phyloP scores from a whole-genome alignment of 208 protist species.

The Leishmania tropica region DNA sequence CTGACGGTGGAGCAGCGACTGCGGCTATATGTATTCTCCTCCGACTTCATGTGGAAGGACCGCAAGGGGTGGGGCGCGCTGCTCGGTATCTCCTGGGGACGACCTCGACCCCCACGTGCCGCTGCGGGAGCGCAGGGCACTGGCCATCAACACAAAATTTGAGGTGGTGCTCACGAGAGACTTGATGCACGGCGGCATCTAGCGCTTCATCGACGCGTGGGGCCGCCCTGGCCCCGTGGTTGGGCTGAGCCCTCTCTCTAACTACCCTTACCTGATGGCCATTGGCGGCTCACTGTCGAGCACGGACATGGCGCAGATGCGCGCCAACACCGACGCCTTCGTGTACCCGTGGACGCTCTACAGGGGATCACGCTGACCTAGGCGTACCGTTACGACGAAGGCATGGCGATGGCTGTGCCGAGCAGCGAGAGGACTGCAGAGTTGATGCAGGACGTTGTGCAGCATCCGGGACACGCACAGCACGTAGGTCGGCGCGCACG shows the following conservation, averaged over 20 bases:
- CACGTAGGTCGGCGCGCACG: background rate
- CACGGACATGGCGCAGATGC: slow-evolving; percentile 51
- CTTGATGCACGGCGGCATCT: slow-evolving; percentile 9
- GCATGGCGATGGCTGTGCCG: slow-evolving; percentile 41
- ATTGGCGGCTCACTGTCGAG: slow-evolving; percentile 17
- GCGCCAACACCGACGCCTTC: slow-evolving; percentile 71
- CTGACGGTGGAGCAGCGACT: slow-evolving; percentile 6
- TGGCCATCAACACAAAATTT: slow-evolving; percentile 17
- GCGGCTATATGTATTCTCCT: slow-evolving; percentile 51
- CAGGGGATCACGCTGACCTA: slow-evolving; percentile 28
- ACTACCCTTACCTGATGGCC: slow-evolving; percentile 45
- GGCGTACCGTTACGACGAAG: slow-evolving; percentile 21
- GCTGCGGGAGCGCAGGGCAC: slow-evolving; percentile 13
- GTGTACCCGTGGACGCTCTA: slow-evolving; percentile 71
- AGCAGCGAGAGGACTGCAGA: slow-evolving; percentile 30
- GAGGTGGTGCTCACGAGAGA: slow-evolving; percentile 5
- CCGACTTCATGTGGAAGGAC: slow-evolving; percentile 65
- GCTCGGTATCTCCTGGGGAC: slow-evolving; percentile 47
- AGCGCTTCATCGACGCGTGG: slow-evolving; percentile 13
- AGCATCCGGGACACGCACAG: slow-evolving; percentile 31
- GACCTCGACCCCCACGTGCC: too few relatives aligned
- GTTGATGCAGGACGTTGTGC: slow-evolving; percentile 37
- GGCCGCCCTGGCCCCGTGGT: background rate
- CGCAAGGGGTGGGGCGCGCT: slow-evolving; percentile 68
- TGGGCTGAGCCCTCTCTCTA: background rate